These are phyloP conservation scores for Prunus mume DNA, from an alignment of 306 rosid genomes.

Conservation along the genomic window DNA sequence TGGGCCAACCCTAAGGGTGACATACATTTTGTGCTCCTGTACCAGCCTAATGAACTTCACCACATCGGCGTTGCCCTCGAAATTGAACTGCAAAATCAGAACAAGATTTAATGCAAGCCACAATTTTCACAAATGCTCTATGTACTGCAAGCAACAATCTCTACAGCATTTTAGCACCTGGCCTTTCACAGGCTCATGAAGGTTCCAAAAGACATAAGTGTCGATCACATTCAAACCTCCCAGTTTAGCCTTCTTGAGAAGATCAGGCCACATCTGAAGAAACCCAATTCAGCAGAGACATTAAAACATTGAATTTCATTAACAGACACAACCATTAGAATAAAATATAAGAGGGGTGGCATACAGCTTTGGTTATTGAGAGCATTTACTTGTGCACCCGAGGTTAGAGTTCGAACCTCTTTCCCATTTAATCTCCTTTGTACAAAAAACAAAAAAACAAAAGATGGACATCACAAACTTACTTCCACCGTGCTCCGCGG, in stretches of 20 bases:
- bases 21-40: constrained; percentile 54
- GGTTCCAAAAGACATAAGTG: constrained; percentile 92
- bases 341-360: no score
- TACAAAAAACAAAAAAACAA: not conserved
- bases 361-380: not conserved
- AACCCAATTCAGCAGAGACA: not conserved
- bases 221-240: constrained; percentile 88
- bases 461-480: not conserved
- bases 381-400: not conserved
- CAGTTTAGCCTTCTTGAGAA: constrained; percentile 55
- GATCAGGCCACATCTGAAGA: constrained; percentile 75
- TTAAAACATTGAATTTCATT: not conserved
- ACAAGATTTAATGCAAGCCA: not conserved
- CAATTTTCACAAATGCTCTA: not conserved
- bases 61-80: constrained; percentile 61
- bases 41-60: constrained; percentile 62
- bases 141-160: not conserved
- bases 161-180: constrained; percentile 36
- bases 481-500: constrained; percentile 75
- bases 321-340: not conserved
- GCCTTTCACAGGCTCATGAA: constrained; percentile 75
- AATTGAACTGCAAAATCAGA: constrained; percentile 41
- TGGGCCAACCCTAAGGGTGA: constrained; percentile 76
- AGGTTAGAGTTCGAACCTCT: not conserved
- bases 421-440: not conserved